Evolutionary conservation across 495 filamentous ascomycete species (phyloP), one percentile per base, ranked within the genome.

Genomic region (Xylaria longipes): DNA sequence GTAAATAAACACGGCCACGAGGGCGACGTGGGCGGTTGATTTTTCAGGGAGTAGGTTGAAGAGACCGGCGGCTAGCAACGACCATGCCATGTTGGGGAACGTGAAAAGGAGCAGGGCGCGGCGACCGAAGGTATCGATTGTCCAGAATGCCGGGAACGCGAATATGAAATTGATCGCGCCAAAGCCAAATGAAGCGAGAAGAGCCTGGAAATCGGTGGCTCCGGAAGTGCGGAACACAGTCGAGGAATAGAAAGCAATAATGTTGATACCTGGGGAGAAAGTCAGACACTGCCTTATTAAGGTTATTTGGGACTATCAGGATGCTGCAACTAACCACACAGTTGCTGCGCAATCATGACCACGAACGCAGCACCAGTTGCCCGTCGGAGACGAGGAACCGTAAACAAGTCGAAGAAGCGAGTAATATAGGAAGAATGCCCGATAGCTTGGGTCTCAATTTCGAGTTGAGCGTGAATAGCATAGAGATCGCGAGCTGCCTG

Each of bases 281-380:
- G 57, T 70, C 45, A 70, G 68, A 39, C 7, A 31, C 20, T 20
- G 5, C n/a, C 20, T 12, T 37, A 52, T 17, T 27, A 9, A n/a
- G 17, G n/a, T 22, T 2, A 33, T 45, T 48, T 17, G 0, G 48
- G 27, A 7, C 5, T 25, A 37, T 48, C 7, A 17, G 29, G 66
- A 27, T 63, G 35, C 58, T 72, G 27, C 74, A 72, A 70, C 72
- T 73, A 46, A 76, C 85, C 87, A 69, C 86, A 88, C 84, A 89
- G 86, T 75, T 89, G 87, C 77, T 91, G 89, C 1, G 87, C 90
- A 73, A 93, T 86, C 82, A 93, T 93, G 65, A 94, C 91, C 1
- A 86, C 75, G 48, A 79, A 80, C 12, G 81, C 89, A 43, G 90
- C 91, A 33, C 89, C 83, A 31, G 88, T 92, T 14, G 91, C 90